Evolutionary conservation across 495 filamentous ascomycete genomes (phyloP).

Genomic region (Penicillium waksmanii): DNA sequence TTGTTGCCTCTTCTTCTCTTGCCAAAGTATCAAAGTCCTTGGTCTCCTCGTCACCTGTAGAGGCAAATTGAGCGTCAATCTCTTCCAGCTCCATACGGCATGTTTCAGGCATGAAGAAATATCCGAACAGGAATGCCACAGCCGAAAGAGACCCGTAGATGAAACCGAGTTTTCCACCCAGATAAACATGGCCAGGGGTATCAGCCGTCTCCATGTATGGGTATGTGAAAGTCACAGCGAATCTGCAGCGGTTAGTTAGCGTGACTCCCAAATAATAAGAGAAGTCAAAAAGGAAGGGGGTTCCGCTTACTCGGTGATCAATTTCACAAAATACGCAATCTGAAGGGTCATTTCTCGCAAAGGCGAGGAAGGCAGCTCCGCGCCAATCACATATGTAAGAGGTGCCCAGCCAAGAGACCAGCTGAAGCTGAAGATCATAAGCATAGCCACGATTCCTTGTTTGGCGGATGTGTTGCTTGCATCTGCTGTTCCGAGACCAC

Average conservation of each 20-base stretch:
- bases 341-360: slow-evolving; percentile 28
- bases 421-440: slow-evolving; percentile 24
- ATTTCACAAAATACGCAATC: slow-evolving; percentile 26
- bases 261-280: background rate
- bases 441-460: slow-evolving; percentile 26
- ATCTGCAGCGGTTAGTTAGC: slow-evolving; percentile 14
- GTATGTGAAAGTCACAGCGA: slow-evolving; percentile 29
- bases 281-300: background rate
- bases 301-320: slow-evolving; percentile 25
- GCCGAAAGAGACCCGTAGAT: slow-evolving; percentile 29
- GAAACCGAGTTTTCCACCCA: slow-evolving; percentile 28
- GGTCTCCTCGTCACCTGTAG: background rate
- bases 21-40: slow-evolving; percentile 5
- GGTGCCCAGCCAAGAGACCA: slow-evolving; percentile 30
- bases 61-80: slow-evolving; percentile 16
- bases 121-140: slow-evolving; percentile 20
- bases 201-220: slow-evolving; percentile 26
- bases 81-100: slow-evolving; percentile 19
- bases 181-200: slow-evolving; percentile 20
- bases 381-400: slow-evolving; percentile 24
- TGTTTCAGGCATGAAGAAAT: slow-evolving; percentile 23
- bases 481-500: slow-evolving; percentile 23
- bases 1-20: background rate
- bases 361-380: slow-evolving; percentile 25
- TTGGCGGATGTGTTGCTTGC: slow-evolving; percentile 16